These are phyloP conservation scores for Eutrema heterophyllum DNA, from an alignment of 345 rosid species.

Conservation along the genomic window DNA sequence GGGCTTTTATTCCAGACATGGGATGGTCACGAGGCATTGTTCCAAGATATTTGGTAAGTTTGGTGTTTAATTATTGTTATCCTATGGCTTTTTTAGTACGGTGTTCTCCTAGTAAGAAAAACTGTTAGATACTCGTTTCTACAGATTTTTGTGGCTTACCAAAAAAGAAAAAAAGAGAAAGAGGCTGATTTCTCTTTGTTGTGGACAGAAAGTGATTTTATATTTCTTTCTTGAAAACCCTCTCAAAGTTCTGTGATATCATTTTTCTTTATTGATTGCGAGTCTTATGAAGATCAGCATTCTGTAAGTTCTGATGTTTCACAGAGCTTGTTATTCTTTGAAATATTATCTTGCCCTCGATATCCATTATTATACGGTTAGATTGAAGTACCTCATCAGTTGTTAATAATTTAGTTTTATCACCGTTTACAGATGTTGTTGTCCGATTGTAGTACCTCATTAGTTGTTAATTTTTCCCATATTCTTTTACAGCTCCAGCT, in stretches of 20 bases:
- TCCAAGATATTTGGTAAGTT: slow-evolving; percentile 85
- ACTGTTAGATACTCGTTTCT: slow-evolving; percentile 3
- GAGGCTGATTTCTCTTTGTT: background rate
- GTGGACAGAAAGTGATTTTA: background rate
- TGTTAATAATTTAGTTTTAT: background rate
- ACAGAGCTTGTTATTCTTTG: background rate
- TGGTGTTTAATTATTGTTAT: slow-evolving; percentile 6
- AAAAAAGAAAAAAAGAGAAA: background rate
- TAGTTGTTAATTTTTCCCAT: background rate
- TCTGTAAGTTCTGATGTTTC: slow-evolving; percentile 11
- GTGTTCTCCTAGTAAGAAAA: slow-evolving; percentile 3
- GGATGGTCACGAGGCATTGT: slow-evolving; percentile 94
- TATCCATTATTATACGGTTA: background rate
- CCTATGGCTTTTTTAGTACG: background rate
- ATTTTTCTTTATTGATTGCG: background rate
- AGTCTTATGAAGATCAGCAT: background rate
- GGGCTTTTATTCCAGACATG: slow-evolving; percentile 91
- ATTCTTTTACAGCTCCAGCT: slow-evolving; percentile 58
- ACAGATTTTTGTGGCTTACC: background rate
- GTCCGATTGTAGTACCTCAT: background rate
- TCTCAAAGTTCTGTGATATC: background rate
- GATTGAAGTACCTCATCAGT: background rate
- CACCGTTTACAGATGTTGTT: background rate
- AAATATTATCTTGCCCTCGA: background rate
- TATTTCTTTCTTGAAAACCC: background rate